phyloP scores from a whole-genome alignment of 2,329 filamentous ascomycete genomes.

The Aureobasidium lini region DNA sequence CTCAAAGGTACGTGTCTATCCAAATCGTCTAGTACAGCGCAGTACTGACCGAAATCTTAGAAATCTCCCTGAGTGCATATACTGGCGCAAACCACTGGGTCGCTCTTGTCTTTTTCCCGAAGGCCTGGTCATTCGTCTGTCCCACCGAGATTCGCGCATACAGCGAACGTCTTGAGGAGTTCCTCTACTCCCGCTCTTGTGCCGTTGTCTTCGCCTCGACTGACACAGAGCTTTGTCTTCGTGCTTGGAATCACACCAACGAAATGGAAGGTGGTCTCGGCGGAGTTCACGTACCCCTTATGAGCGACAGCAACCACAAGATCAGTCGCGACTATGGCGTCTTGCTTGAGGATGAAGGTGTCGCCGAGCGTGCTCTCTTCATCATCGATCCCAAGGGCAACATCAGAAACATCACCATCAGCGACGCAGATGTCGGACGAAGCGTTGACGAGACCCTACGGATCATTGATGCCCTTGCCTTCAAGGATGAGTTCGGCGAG shows the following conservation, averaged over 20 bases:
- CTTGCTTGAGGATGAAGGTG: slow-evolving; percentile 55
- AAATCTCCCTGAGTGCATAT: slow-evolving; percentile 25
- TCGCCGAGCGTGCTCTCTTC: slow-evolving; percentile 57
- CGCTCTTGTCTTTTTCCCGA: slow-evolving; percentile 59
- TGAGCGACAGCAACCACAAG: slow-evolving; percentile 55
- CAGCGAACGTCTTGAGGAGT: slow-evolving; percentile 54
- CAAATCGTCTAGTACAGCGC: not conserved
- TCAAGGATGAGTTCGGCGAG: slow-evolving; percentile 36
- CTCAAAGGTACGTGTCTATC: slow-evolving; percentile 21
- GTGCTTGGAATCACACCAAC: slow-evolving; percentile 52
- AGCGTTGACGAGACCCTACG: slow-evolving; percentile 58
- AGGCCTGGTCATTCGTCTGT: slow-evolving; percentile 63
- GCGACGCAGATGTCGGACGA: slow-evolving; percentile 58
- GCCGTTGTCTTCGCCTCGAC: slow-evolving; percentile 55
- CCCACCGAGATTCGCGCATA: slow-evolving; percentile 60
- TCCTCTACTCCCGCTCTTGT: slow-evolving; percentile 49
- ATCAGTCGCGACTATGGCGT: slow-evolving; percentile 57
- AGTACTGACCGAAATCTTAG: slow-evolving; percentile 16
- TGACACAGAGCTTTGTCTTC: slow-evolving; percentile 51
- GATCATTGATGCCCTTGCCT: slow-evolving; percentile 44
- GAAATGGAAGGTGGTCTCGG: slow-evolving; percentile 57
- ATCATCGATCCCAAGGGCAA: slow-evolving; percentile 58
- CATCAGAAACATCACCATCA: slow-evolving; percentile 56
- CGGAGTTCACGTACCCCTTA: slow-evolving; percentile 52
- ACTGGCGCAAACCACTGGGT: slow-evolving; percentile 46